Conservation (phyloP, 345 rosid genomes). For the Noccaea caerulescens region DNA sequence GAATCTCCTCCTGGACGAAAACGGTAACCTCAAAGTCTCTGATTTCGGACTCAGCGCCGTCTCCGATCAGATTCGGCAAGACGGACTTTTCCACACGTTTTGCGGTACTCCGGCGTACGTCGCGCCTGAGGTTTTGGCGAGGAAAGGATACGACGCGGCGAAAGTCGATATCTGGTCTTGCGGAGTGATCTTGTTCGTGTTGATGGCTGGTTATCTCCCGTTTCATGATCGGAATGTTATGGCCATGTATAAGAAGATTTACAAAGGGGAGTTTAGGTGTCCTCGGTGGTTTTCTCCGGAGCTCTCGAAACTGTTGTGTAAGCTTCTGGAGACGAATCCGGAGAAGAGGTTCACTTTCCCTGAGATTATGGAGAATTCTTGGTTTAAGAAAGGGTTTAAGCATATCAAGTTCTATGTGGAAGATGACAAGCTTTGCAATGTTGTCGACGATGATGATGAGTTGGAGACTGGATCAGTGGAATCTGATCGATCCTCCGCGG, state of each 20-base stretch:
- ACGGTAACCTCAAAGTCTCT: slow-evolving; percentile 74
- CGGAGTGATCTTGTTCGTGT: slow-evolving; percentile 79
- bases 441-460: slow-evolving; percentile 47
- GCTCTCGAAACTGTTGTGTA: slow-evolving; percentile 51
- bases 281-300: slow-evolving; percentile 78
- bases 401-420: slow-evolving; percentile 65
- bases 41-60: slow-evolving; percentile 90
- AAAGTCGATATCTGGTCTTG: slow-evolving; percentile 94
- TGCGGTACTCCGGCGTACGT: slow-evolving; percentile 88
- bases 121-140: slow-evolving; percentile 82
- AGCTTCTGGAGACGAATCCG: slow-evolving; percentile 72
- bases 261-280: slow-evolving; percentile 72
- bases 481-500: slow-evolving; percentile 47
- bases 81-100: slow-evolving; percentile 78
- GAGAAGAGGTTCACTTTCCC: slow-evolving; percentile 67
- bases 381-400: slow-evolving; percentile 79
- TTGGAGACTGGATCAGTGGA: slow-evolving; percentile 37
- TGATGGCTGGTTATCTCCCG: slow-evolving; percentile 75
- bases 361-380: slow-evolving; percentile 70
- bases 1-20: slow-evolving; percentile 71
- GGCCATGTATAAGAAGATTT: slow-evolving; percentile 80
- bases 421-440: slow-evolving; percentile 56
- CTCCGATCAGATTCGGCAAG: slow-evolving; percentile 71
- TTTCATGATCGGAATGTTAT: slow-evolving; percentile 82
- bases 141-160: slow-evolving; percentile 79